phyloP scores from a whole-genome alignment of 208 protist species.

The Porcisia hertigi region DNA sequence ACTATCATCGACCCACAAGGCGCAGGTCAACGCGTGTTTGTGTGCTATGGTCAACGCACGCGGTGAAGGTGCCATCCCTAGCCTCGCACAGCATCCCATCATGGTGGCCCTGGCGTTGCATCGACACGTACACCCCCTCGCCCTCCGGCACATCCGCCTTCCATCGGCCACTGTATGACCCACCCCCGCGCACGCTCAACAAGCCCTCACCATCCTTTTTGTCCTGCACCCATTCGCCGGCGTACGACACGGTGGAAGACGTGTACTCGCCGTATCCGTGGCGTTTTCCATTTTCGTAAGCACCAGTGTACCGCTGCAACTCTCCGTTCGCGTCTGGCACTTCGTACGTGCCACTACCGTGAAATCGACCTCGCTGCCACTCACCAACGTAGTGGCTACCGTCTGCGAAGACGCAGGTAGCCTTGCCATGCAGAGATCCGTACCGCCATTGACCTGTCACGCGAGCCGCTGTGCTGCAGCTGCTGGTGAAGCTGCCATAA shows the following conservation, averaged over 20 bases:
- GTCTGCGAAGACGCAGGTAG: conserved; percentile 67
- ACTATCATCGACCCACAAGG: conserved; percentile 12
- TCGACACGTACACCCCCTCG: conserved; percentile 37
- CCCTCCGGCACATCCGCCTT: conserved; percentile 55
- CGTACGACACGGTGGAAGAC: conserved; percentile 58
- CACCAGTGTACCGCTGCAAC: conserved; percentile 55
- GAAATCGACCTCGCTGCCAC: conserved; percentile 61
- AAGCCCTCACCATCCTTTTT: conserved; percentile 74
- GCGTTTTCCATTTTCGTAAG: conserved; percentile 63
- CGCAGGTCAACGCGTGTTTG: conserved; percentile 28
- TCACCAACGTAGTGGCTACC: conserved; percentile 72
- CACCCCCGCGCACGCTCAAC: conserved; percentile 32
- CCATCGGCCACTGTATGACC: conserved; percentile 64
- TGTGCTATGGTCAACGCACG: conserved; percentile 11
- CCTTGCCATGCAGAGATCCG: conserved; percentile 61
- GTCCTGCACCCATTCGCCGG: conserved; percentile 71
- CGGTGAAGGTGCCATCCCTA: conserved; percentile 19
- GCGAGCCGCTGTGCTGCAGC: conserved; percentile 32
- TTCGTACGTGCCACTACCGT: conserved; percentile 66
- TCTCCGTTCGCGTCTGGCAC: conserved; percentile 14
- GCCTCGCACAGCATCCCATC: conserved; percentile 29
- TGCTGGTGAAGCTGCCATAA: conserved; percentile 65
- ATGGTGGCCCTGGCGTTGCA: conserved; percentile 5
- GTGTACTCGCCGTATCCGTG: conserved; percentile 68
- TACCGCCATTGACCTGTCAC: conserved; percentile 83